Conservation (phyloP, 352 stramenopile species). For the Phytophthora quininea region DNA sequence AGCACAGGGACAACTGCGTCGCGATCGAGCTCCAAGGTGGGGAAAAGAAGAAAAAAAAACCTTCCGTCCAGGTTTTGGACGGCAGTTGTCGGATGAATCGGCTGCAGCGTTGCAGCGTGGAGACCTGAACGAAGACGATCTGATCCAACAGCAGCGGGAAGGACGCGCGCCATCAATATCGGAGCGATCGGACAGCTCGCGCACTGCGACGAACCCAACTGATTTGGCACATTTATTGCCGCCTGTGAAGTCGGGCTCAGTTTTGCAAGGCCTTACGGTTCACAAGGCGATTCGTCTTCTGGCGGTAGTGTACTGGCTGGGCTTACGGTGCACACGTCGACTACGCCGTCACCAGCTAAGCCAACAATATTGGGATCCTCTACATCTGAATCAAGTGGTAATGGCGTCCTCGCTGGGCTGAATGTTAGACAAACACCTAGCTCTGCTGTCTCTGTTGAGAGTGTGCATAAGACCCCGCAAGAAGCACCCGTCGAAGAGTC, state of each 20-base stretch:
- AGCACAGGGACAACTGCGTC: constrained; percentile 33
- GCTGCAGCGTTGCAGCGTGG: constrained; percentile 76
- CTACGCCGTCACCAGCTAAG: constrained; percentile 37
- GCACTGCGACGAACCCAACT: constrained; percentile 47
- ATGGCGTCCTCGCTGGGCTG: constrained; percentile 59
- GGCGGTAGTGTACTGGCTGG: constrained; percentile 61
- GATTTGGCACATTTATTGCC: constrained; percentile 75
- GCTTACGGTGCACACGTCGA: constrained; percentile 66
- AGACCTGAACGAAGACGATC: constrained; percentile 76
- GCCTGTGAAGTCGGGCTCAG: constrained; percentile 56
- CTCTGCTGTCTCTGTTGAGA: constrained; percentile 21
- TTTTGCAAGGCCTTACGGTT: constrained; percentile 71
- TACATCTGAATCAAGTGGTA: constrained; percentile 28
- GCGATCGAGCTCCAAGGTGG: constrained; percentile 47
- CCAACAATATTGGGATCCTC: constrained; percentile 15
- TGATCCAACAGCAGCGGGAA: constrained; percentile 58
- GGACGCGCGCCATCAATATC: constrained; percentile 22
- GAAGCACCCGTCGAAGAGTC: constrained; percentile 23
- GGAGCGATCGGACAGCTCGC: constrained; percentile 35
- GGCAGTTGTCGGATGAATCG: constrained; percentile 85
- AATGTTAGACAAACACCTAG: constrained; percentile 44
- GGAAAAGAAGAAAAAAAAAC: constrained; percentile 88
- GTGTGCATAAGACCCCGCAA: constrained; percentile 11
- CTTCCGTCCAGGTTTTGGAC: constrained; percentile 83
- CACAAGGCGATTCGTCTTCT: constrained; percentile 33